Evolutionary conservation across 257 asterid genomes (phyloP).

Genomic region (Solanum ossicruentum): DNA sequence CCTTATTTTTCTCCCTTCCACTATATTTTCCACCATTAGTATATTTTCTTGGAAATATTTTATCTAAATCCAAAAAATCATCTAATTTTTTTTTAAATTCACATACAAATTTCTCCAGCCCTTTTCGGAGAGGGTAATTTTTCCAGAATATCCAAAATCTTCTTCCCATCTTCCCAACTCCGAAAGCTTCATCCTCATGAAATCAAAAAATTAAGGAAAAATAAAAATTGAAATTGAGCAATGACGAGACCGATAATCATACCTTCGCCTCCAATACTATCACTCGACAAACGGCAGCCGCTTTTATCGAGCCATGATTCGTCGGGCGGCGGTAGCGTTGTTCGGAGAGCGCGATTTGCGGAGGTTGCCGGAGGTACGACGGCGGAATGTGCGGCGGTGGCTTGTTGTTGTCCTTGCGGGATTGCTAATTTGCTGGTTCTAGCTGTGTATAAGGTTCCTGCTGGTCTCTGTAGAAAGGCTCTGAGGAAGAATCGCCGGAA

Average conservation of each 20-base stretch:
- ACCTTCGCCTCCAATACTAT: conserved; percentile 3
- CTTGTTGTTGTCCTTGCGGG: conserved; percentile 88
- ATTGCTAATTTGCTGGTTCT: conserved; percentile 43
- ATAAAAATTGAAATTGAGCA: not conserved
- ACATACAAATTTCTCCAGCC: not conserved
- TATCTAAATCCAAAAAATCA: no score
- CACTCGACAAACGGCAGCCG: conserved; percentile 32
- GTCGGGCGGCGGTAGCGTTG: not conserved
- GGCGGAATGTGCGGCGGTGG: conserved; percentile 78
- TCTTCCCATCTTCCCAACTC: not conserved
- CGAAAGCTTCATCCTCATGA: not conserved
- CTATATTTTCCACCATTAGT: not conserved
- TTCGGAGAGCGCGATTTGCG: conserved; percentile 11
- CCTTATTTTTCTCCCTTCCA: not conserved
- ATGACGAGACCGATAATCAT: conserved; percentile 35
- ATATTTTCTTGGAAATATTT: not conserved
- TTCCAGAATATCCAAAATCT: not conserved
- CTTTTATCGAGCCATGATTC: conserved; percentile 15
- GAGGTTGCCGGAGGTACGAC: conserved; percentile 76
- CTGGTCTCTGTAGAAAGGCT: conserved; percentile 59
- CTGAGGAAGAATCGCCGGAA: conserved; percentile 44
- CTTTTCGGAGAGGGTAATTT: not conserved
- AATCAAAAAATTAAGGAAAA: not conserved
- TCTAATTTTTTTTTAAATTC: not conserved
- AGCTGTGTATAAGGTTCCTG: conserved; percentile 66